These are phyloP conservation scores for Aspergillus carlsbadensis DNA, from an alignment of 495 filamentous ascomycete species.

Conservation along the genomic window DNA sequence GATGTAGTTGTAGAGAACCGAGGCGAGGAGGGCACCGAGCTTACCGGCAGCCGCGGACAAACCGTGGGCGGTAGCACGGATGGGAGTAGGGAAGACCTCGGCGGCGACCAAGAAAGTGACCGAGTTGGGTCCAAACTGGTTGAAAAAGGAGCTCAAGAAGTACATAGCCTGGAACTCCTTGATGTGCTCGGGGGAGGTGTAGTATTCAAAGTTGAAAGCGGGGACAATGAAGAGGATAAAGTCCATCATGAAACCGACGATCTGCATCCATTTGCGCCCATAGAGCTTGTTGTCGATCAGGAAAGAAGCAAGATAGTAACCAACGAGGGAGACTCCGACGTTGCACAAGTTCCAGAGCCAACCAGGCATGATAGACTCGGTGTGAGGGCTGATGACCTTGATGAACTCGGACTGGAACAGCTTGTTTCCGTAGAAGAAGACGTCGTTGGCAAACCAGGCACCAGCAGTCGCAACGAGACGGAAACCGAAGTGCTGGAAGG, in stretches of 20 bases:
- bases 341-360: constrained; percentile 94
- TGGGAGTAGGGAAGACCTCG: constrained; percentile 85
- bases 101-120: constrained; percentile 91
- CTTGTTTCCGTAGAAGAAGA: constrained; percentile 99
- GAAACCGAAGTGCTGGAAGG: constrained; percentile 75
- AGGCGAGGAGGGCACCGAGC: constrained; percentile 76
- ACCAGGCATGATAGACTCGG: constrained; percentile 67
- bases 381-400: constrained; percentile 59
- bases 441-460: constrained; percentile 87
- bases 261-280: constrained; percentile 89
- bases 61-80: constrained; percentile 88
- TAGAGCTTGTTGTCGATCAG: constrained; percentile 90
- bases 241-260: constrained; percentile 78
- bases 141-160: constrained; percentile 92
- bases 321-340: constrained; percentile 73
- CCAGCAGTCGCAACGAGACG: constrained; percentile 82
- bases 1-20: constrained; percentile 89
- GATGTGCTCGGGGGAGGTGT: constrained; percentile 61
- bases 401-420: constrained; percentile 92
- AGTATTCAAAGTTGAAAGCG: constrained; percentile 81
- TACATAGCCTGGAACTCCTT: constrained; percentile 87
- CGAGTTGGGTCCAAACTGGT: constrained; percentile 91
- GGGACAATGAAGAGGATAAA: constrained; percentile 88
- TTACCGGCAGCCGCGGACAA: constrained; percentile 85
- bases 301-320: constrained; percentile 81